Base-by-base conservation (phyloP, 108 stramenopile genomes). In the Skeletonema menzelii region DNA sequence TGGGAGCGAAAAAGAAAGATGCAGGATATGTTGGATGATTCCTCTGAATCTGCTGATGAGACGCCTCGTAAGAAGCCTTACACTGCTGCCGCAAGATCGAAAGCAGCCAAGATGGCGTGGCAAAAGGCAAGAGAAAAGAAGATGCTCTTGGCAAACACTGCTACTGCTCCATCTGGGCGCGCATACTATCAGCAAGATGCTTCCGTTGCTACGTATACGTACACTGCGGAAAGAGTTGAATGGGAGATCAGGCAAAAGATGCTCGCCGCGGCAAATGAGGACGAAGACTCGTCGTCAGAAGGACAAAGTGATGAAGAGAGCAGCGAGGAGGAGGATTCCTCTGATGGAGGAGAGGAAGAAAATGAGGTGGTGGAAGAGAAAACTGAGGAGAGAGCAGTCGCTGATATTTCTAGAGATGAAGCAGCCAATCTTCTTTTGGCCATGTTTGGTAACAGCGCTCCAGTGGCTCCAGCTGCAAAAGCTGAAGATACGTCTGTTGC, bases 221-320 rank as follows among this genome's bases (percentile, higher is more conserved):
- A 53, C 10, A 53, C 49, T 53, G 49, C 49, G 8, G 49, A 53
- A n/a, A 20, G 49, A 22, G 49, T 53, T 53, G 49, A 53, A 53
- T 53, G 49, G 49, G 49, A 53, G 49, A 53, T 53, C 22, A 53
- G 22, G 49, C 49, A 53, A 17, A 53, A 53, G 22, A 53, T 53
- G 49, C 49, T 53, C 10, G 49, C 49, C n/a, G 49, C 49, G 10
- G 49, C 49, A 53, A 53, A 53, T 22, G 49, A 20, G 22, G 49
- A 53, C 22, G 49, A 53, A 53, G 49, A 53, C 19, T 53, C 19
- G 4, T 53, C 49, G 5, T 53, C 49, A n/a, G 49, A 24, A 7
- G 49, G 10, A 0, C 22, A 53, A 53, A 53, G 19, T 53, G 22
- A 22, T 22, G 49, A 24, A 22, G 40, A 42, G 40, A 42, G 40